These are phyloP conservation scores for Aspergillus carlsbadensis DNA, from an alignment of 495 filamentous ascomycete genomes.

Conservation along the genomic window DNA sequence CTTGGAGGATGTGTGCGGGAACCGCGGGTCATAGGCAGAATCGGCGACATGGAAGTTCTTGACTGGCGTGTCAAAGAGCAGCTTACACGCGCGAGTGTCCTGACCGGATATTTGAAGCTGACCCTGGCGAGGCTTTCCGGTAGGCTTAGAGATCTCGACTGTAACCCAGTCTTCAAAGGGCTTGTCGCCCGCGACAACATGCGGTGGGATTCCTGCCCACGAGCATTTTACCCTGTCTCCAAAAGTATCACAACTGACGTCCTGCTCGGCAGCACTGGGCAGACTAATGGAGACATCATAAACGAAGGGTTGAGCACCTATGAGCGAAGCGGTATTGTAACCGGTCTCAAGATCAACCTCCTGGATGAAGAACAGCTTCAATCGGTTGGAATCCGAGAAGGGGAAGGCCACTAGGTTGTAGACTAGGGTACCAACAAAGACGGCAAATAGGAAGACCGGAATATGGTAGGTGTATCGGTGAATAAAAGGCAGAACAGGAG, in stretches of 20 bases:
- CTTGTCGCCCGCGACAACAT: conserved; percentile 40
- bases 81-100: conserved; percentile 69
- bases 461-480: conserved; percentile 85
- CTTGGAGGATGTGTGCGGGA: conserved; percentile 51
- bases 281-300: conserved; percentile 61
- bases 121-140: conserved; percentile 37
- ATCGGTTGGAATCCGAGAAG: conserved; percentile 71
- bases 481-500: conserved; percentile 78
- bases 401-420: conserved; percentile 90
- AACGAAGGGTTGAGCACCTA: conserved; percentile 71
- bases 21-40: conserved; percentile 54
- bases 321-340: conserved; percentile 64
- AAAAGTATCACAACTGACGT: conserved; percentile 50
- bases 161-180: conserved; percentile 54
- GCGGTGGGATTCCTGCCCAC: conserved; percentile 67
- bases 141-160: conserved; percentile 53
- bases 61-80: conserved; percentile 63
- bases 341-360: conserved; percentile 74
- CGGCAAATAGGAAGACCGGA: conserved; percentile 68
- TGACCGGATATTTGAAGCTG: conserved; percentile 59
- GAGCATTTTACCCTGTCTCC: conserved; percentile 60
- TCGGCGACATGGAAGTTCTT: conserved; percentile 59
- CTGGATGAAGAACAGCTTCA: conserved; percentile 88
- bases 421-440: conserved; percentile 74
- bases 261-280: conserved; percentile 67